Evolutionary conservation across 78 protist genomes (phyloP), one percentile per base, ranked within the genome.

Genomic region (Bigelowiella natans): DNA sequence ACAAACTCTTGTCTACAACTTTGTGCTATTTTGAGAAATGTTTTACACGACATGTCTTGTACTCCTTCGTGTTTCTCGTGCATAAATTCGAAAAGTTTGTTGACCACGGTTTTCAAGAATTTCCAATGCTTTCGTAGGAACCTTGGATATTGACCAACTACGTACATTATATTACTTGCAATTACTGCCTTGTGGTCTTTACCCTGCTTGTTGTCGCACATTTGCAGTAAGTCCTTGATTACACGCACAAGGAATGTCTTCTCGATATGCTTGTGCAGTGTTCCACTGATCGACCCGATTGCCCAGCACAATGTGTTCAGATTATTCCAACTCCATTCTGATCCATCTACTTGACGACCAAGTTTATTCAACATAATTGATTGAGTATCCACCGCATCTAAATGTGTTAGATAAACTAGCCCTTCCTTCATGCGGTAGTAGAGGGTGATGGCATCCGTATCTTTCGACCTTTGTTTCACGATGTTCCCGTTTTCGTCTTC

Each of bases 11-110:
- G 39, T 39, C 92, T 63, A 94, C 99, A 98, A 88, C 93, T 93
- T 39, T 95, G 91, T 31, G 99, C 91, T 63, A 98, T 98, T 95
- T 98, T 98, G 90, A 98, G 95, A 92, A 98, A 98, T 1, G 99
- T 98, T 40, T 98, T 99, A 91, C 98, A 96, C 1, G 99, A 98
- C 99, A 98, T 98, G 93, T 98, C 99, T 94, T 97, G 98, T 64
- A 98, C 99, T 38, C 99, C 99, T 0, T 97, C 98, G 88, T 96
- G 98, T 34, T 88, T 63, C 94, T 98, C 99, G 87, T 97, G 98
- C 99, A 98, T 98, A 89, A 98, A 98, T 92, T 98, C 99, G 86
- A 98, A 97, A 3, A 98, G 94, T 91, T 98, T 98, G 91, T 94
- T 94, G 83, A 97, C 97, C 31, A 89, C 88, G 29, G 88, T 83